phyloP scores from a whole-genome alignment of 176 grass and related monocot species.

The Musa schizocarpa region DNA sequence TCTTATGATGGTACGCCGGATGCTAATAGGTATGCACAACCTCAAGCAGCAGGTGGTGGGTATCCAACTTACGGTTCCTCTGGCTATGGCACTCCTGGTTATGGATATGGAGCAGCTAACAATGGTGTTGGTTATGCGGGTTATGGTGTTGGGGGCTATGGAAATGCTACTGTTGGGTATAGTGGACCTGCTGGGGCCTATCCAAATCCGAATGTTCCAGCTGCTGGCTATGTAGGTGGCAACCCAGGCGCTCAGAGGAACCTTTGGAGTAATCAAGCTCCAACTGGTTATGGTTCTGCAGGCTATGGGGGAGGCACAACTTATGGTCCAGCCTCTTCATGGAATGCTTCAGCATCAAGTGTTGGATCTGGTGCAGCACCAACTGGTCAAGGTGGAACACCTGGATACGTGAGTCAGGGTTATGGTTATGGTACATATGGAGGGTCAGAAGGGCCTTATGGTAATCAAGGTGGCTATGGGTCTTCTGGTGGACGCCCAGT shows the following conservation, averaged over 20 bases:
- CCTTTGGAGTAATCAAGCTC: slow-evolving; percentile 75
- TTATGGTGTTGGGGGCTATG: slow-evolving; percentile 68
- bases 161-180: slow-evolving; percentile 52
- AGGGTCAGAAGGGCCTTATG: slow-evolving; percentile 51
- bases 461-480: slow-evolving; percentile 60
- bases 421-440: slow-evolving; percentile 88
- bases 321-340: slow-evolving; percentile 41
- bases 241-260: slow-evolving; percentile 52
- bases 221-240: slow-evolving; percentile 53
- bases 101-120: slow-evolving; percentile 72
- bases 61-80: slow-evolving; percentile 56
- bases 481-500: slow-evolving; percentile 34
- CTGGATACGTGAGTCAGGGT: slow-evolving; percentile 64
- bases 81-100: slow-evolving; percentile 60
- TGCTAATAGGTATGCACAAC: slow-evolving; percentile 61
- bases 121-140: slow-evolving; percentile 67
- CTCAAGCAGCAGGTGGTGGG: slow-evolving; percentile 39
- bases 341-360: slow-evolving; percentile 43
- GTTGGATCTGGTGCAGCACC: slow-evolving; percentile 44
- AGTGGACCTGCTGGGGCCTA: slow-evolving; percentile 49
- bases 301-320: slow-evolving; percentile 51
- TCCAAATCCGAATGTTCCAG: slow-evolving; percentile 41
- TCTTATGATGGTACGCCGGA: slow-evolving; percentile 76
- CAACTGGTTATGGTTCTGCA: slow-evolving; percentile 62
- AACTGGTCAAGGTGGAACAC: slow-evolving; percentile 45